Evolutionary conservation across 805 yeast species (phyloP), one percentile per base, ranked within the genome.

Genomic region (Candida railenensis): DNA sequence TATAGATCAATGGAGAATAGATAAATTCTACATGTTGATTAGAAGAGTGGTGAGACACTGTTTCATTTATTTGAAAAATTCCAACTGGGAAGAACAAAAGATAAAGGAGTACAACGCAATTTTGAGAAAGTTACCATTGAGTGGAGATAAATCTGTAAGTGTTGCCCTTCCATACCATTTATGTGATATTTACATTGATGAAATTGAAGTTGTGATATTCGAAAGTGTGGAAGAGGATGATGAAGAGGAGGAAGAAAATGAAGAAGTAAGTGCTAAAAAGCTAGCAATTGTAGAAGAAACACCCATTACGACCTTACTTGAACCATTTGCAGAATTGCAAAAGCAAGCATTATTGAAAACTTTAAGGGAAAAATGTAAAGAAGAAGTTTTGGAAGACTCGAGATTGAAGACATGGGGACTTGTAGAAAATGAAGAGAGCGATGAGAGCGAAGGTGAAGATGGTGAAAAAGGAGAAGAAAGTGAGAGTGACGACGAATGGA

Each of bases 1-100:
- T 5, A 78, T 94, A 45, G 98, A 92, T 66, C 85, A 86, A 53
- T 80, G 84, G 80, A 82, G 99, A 69, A 62, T 91, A 45, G 97
- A 94, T 67, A 94, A 94, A 68, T 94, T 77, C 66, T 81, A 87
- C 55, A 67, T 91, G 67, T 71, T 94, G 54, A 77, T 91, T 52
- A 83, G 99, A 74, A 77, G 90, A 58, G 86, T 83, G 5, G 65
- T 89, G 21, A 79, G 81, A 51, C 85, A 81, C 56, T 81, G 79
- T 54, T 72, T 94, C 54, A 74, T 71, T 53, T 77, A 82, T 53
- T 67, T 91, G 33, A 62, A 71, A 43, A 49, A 56, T 2, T 73
- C 78, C 46, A 61, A 75, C 2, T 90, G 92, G 89, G 73, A 78
- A 46, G 64, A 56, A 7, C 57, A 65, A 3, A 55, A 78, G 39